Evolutionary conservation across 1,139 yeast genomes (phyloP).

Genomic region (Geotrichum candidum): DNA sequence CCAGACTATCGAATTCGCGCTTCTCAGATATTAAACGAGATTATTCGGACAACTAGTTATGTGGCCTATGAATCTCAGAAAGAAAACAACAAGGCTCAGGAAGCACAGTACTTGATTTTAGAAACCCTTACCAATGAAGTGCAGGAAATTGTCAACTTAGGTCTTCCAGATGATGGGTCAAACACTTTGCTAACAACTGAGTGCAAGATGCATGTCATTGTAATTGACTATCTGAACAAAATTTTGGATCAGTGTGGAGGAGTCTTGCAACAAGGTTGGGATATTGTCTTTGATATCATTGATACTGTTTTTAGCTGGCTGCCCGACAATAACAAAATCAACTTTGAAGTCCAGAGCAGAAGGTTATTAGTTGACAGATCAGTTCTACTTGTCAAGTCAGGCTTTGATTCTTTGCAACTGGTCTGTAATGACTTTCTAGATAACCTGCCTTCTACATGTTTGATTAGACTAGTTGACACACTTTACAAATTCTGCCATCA

Average conservation of each 20-base stretch:
- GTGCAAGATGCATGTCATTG: constrained; percentile 54
- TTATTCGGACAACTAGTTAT: constrained; percentile 39
- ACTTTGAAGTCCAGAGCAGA: constrained; percentile 31
- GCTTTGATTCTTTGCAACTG: constrained; percentile 75
- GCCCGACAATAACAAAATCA: constrained; percentile 30
- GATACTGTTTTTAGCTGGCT: constrained; percentile 55
- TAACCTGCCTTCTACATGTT: constrained; percentile 53
- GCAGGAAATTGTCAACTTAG: constrained; percentile 13
- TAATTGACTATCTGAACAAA: constrained; percentile 58
- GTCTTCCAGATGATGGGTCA: constrained; percentile 24
- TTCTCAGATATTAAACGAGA: constrained; percentile 45
- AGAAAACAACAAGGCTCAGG: constrained; percentile 7
- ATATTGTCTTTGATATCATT: constrained; percentile 58
- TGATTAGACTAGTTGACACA: constrained; percentile 62
- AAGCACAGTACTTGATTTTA: constrained; percentile 17
- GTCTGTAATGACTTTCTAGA: constrained; percentile 79
- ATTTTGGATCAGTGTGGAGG: constrained; percentile 73
- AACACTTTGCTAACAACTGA: constrained; percentile 25
- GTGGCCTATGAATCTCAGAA: constrained; percentile 12
- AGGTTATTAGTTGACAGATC: constrained; percentile 33
- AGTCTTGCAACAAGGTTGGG: constrained; percentile 60
- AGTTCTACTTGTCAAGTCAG: constrained; percentile 45
- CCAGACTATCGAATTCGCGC: constrained; percentile 45
- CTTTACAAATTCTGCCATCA: constrained; percentile 68
- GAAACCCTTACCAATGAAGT: constrained; percentile 18